Conservation (phyloP, 2,329 filamentous ascomycete genomes). For the Rutstroemia sp. region DNA sequence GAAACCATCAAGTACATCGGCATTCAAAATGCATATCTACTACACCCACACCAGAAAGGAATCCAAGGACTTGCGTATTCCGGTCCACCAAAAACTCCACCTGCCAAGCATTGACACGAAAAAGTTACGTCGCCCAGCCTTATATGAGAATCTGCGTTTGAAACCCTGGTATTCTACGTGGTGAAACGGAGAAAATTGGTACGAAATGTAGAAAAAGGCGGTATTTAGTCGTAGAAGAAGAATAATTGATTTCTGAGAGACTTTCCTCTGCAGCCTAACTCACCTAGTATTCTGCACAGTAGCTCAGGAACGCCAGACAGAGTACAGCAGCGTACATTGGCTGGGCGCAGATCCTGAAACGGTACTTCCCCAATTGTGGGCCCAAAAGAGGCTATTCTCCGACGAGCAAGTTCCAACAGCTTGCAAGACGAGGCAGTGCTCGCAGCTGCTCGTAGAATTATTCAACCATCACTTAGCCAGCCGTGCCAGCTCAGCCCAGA, state of each 20-base stretch:
- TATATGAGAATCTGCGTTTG: neutral
- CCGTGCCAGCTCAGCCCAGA: neutral
- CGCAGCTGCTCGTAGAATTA: neutral
- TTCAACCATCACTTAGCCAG: neutral
- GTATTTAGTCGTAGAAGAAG: no score
- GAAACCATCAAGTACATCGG: no score
- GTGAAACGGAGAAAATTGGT: no score
- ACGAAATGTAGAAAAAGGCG: no score
- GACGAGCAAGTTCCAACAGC: neutral
- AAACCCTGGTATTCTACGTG: neutral
- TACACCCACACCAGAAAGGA: neutral
- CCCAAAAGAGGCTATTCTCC: neutral
- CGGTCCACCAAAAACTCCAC: neutral
- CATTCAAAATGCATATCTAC: neutral
- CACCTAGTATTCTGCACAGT: no score
- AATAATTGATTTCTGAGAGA: no score
- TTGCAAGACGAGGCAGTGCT: neutral
- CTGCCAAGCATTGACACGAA: constrained; percentile 3
- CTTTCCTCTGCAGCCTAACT: no score
- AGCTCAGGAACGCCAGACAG: no score
- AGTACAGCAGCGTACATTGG: no score
- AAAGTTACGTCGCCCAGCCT: constrained; percentile 1
- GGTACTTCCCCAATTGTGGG: neutral
- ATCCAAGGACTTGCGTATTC: neutral
- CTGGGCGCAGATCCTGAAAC: neutral